Evolutionary conservation across 208 protist genomes (phyloP), one percentile per base, ranked within the genome.

Genomic region (Leishmania lainsoni): DNA sequence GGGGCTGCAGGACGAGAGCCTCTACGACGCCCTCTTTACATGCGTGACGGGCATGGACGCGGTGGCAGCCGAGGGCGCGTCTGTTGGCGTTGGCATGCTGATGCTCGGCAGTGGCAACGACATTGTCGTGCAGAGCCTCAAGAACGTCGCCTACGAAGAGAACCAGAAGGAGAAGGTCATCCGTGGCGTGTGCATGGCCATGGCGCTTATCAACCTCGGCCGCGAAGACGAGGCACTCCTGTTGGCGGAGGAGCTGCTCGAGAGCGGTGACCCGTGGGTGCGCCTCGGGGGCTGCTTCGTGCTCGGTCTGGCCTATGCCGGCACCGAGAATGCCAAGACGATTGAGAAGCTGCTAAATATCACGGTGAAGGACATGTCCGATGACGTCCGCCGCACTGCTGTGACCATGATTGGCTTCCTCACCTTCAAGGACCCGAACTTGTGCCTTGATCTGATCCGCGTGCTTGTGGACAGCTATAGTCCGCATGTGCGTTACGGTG

Each of bases 121-220:
- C 22, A 85, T 84, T 20, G 90, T 93, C 0, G 84, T 99, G 52
- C 80, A 98, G 78, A 98, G 98, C 69, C 97, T 99, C 90, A 83
- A 98, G 59, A 91, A 93, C 75, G 96, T 98, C 26, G 97, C 93
- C 17, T 85, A 83, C 48, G 94, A 99, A 82, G 98, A 99, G 76
- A 99, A 99, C 54, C 94, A 99, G 87, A 99, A 99, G 88, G 99
- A 99, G 90, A 99, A 99, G 93, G 99, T 99, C 70, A 99, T 99
- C 79, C 98, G 99, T 49, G 99, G 98, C 35, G 84, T 99, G 10
- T 94, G 95, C 45, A 96, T 99, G 86, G 99, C 98, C 49, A 85
- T 99, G 49, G 97, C 99, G 26, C 84, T 99, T 14, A 97, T 99
- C 72, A 96, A 99, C 88, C 98, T 99, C 79, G 99, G 99, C 35